Conservation (phyloP, 306 rosid species). For the Fragaria iinumae region DNA sequence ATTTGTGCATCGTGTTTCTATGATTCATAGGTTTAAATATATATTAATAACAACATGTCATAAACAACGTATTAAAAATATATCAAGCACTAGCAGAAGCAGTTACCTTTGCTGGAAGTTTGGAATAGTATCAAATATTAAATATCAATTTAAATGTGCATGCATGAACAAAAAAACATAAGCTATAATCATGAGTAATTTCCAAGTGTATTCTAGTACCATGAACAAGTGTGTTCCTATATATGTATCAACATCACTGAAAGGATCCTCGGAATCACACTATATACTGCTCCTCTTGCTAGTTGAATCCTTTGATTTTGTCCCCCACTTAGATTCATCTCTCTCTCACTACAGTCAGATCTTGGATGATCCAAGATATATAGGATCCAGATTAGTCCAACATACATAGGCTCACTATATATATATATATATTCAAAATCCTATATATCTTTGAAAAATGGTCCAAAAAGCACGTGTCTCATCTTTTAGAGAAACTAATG, state of each 20-base stretch:
- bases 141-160: neutral
- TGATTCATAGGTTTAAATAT: no score
- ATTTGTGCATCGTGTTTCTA: neutral
- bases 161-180: conserved; percentile 16
- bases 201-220: conserved; percentile 33
- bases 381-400: no score
- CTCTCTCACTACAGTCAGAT: conserved; percentile 67
- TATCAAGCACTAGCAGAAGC: neutral
- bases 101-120: no score
- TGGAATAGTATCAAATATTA: no score
- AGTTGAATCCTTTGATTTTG: conserved; percentile 89
- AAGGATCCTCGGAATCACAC: conserved; percentile 78
- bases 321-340: conserved; percentile 83
- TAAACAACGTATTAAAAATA: neutral
- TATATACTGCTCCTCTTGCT: conserved; percentile 74
- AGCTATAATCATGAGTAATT: neutral
- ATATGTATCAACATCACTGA: conserved; percentile 93
- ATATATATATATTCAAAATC: no score
- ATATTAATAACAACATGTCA: neutral
- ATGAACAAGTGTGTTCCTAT: conserved; percentile 77
- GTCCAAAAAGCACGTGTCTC: no score
- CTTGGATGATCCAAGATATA: conserved; percentile 10
- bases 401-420: no score
- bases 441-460: no score
- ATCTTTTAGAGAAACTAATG: no score